Conservation (phyloP, 345 rosid genomes). For the Angophora floribunda region DNA sequence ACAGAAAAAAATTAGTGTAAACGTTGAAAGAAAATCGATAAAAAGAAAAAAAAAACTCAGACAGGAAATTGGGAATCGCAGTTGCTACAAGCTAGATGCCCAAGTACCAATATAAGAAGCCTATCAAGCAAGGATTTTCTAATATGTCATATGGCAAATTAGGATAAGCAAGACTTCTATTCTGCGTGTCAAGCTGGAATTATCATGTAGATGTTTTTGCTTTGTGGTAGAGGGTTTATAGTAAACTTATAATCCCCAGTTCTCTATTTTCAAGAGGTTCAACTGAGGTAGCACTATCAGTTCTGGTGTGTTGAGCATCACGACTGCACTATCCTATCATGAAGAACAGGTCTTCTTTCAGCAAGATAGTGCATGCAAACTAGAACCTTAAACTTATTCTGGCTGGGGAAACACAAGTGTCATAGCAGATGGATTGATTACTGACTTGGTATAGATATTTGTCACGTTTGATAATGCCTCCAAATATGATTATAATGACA, state of each 20-base stretch:
- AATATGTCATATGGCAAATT: not conserved
- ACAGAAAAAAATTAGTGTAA: not conserved
- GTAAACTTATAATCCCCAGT: not conserved
- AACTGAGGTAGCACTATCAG: not conserved
- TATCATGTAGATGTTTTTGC: not conserved
- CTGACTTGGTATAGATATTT: not conserved
- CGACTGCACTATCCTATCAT: not conserved
- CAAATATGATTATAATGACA: not conserved
- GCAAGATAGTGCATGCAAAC: not conserved
- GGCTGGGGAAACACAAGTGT: not conserved
- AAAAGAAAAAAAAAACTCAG: not conserved
- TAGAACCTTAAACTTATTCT: not conserved
- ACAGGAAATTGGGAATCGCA: not conserved
- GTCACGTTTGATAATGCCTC: not conserved
- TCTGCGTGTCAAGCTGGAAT: not conserved
- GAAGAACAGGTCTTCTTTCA: not conserved
- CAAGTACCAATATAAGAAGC: not conserved
- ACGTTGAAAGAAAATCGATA: not conserved
- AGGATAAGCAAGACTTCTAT: not conserved
- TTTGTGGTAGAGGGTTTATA: not conserved
- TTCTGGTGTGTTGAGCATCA: not conserved
- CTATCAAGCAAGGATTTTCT: not conserved
- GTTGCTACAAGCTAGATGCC: not conserved
- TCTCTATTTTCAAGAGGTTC: not conserved
- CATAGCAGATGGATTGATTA: not conserved